Base-by-base conservation (phyloP, 371 early-diverging fungal species). In the Mucor irregularis region DNA sequence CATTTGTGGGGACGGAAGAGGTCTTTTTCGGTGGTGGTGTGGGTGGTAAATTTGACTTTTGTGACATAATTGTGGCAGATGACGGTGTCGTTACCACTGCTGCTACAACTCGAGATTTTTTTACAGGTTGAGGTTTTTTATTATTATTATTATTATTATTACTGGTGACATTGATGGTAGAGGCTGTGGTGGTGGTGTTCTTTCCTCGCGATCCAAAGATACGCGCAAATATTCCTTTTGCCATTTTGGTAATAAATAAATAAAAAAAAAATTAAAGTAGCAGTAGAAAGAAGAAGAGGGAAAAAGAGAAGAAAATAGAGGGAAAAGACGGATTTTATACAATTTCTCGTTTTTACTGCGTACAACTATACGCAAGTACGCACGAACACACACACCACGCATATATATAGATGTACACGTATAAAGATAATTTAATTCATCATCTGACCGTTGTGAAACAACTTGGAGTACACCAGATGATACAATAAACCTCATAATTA, bases 201-300 rank as follows among this genome's bases (percentile, higher is more conserved):
- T n/a, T n/a, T n/a, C n/a, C n/a, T n/a, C n/a, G n/a, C n/a, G n/a
- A n/a, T 5, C 51, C 51, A 43, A 58, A 44, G 11, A 58, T 26
- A 30, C 58, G 58, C 19, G 51, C 26, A 29, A 58, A 37, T 11
- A 50, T 26, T 34, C 50, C 45, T 37, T 56, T 49, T n/a, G 57
- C 34, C 57, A 56, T 56, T 42, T 16, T 46, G 22, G 7, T 51
- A 28, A 47, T 21, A 47, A 19, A 49, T 38, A 16, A 16, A 16
- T 50, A 53, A n/a, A 43, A 24, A 29, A 2, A 21, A 22, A 19
- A 28, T 7, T 24, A 25, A 37, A 43, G n/a, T 29, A 30, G n/a
- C 9, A 13, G n/a, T 28, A 39, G 31, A 49, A 39, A 33, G n/a
- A 42, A 48, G 14, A 50, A 49, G 40, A 24, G 49, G 43, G 19